Conservation (phyloP, 768 basidiomycete genomes). For the Gelatoporia subvermispora region DNA sequence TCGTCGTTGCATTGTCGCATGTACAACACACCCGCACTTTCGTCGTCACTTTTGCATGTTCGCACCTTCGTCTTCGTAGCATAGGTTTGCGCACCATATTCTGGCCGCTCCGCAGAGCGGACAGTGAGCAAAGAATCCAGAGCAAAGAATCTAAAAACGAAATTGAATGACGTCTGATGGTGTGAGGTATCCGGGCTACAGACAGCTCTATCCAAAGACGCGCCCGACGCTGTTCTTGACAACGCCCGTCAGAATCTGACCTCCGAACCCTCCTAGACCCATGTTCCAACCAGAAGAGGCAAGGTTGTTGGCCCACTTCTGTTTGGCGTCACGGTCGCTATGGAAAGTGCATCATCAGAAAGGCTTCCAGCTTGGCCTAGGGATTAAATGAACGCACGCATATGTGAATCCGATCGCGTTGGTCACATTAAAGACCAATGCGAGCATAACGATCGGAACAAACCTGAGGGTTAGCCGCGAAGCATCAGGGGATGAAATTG, state of each 20-base stretch:
- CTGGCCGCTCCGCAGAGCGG: conserved; percentile 25
- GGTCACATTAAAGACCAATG: conserved; percentile 92
- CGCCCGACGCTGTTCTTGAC: conserved; percentile 78
- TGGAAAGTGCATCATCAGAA: background rate
- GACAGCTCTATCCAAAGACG: conserved; percentile 51
- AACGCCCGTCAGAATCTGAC: conserved; percentile 76
- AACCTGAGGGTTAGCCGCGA: conserved; percentile 47
- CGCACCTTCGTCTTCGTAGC: conserved; percentile 5
- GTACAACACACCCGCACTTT: conserved; percentile 7
- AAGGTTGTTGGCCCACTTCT: conserved; percentile 79
- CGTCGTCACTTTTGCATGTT: conserved; percentile 6
- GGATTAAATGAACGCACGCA: conserved; percentile 48
- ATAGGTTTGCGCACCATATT: background rate
- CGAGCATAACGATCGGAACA: conserved; percentile 90
- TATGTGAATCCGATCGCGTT: conserved; percentile 98
- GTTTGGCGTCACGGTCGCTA: conserved; percentile 90
- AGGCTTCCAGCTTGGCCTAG: background rate
- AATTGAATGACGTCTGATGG: conserved; percentile 1
- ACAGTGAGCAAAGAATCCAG: conserved; percentile 14
- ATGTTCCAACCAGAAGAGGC: conserved; percentile 67
- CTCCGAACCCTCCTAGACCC: conserved; percentile 78
- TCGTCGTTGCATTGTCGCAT: conserved; percentile 3
- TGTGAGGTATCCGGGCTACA: background rate
- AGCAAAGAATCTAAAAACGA: conserved; percentile 6
- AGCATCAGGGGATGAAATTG: conserved; percentile 5